A percentile compares a stretch with the other conserved stretches of the same genome.
Evolutionary conservation across 768 basidiomycete species (phyloP).

Genomic region (Agaricus subrufescens): DNA sequence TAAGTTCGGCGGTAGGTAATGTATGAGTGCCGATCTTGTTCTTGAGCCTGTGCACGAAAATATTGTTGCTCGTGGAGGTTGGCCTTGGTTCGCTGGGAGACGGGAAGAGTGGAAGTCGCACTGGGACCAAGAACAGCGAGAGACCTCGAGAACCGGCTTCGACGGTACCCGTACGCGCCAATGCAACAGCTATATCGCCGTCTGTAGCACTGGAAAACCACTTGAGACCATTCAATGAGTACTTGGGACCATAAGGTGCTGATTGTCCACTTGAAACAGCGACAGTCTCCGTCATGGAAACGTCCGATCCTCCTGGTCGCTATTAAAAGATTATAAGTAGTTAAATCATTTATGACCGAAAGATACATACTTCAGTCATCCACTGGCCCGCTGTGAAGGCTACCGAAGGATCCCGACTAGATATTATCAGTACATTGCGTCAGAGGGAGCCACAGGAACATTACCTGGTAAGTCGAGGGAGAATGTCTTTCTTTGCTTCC

Average conservation of each 20-base stretch:
- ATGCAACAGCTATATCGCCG: slow-evolving; percentile 63
- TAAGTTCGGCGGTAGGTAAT: slow-evolving; percentile 73
- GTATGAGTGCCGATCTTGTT: slow-evolving; percentile 74
- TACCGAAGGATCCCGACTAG: slow-evolving; percentile 53
- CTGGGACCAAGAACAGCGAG: slow-evolving; percentile 72
- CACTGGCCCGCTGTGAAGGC: slow-evolving; percentile 78
- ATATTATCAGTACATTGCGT: not conserved
- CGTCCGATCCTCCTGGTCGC: slow-evolving; percentile 73
- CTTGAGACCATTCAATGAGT: slow-evolving; percentile 66
- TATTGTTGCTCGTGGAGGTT: slow-evolving; percentile 53
- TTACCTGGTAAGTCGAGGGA: slow-evolving; percentile 60
- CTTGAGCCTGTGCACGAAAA: slow-evolving; percentile 70
- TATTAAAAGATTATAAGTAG: slow-evolving; percentile 29
- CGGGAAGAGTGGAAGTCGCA: slow-evolving; percentile 50
- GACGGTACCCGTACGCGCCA: slow-evolving; percentile 64
- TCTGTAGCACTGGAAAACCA: slow-evolving; percentile 87
- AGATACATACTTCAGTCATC: slow-evolving; percentile 66
- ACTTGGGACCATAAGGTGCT: slow-evolving; percentile 42
- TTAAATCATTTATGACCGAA: slow-evolving; percentile 17
- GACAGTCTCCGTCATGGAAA: slow-evolving; percentile 67
- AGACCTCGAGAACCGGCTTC: slow-evolving; percentile 57
- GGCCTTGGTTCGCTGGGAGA: slow-evolving; percentile 34
- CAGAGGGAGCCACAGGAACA: not conserved
- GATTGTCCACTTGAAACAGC: slow-evolving; percentile 35
- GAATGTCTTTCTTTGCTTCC: slow-evolving; percentile 52